Base-by-base conservation (phyloP, 768 basidiomycete species). In the Pleurotus platypus region DNA sequence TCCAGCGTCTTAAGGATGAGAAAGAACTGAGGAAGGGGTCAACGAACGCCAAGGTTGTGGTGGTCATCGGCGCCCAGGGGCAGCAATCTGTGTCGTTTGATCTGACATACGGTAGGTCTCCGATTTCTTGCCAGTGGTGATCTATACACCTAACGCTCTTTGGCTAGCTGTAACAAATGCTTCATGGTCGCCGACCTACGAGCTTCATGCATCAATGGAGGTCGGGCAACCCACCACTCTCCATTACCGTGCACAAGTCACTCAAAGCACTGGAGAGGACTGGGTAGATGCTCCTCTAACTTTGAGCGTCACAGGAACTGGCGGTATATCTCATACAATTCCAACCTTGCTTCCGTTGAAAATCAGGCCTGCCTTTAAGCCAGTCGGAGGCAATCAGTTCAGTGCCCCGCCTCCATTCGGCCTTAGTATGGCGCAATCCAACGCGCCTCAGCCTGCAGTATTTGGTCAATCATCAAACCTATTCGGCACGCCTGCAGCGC, bases 231-330 rank as follows among this genome's bases (percentile, higher is more conserved):
- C 78, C 2, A 75, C 75, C 0, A 60, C 74, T 2, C 71, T 87
- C 8, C 78, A 83, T 58, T 86, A 85, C 62, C 79, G 80, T 22
- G 83, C 83, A 0, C 70, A 74, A 26, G 72, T 86, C 49, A 69
- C 64, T 0, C 84, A 87, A 61, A 66, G 66, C 60, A 84, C 85
- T 0, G 85, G 85, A 11, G 85, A 87, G 61, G 80, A 84, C 58
- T 87, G 85, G 85, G 73, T 62, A 20, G 69, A 77, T 57, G 72
- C 79, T 1, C 58, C 72, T 1, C 70, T 86, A 30, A 81, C 75
- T 5, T 70, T 87, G 26, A 84, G 79, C 67, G 84, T 84, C 1
- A 76, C 76, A 18, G 67, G 70, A 2, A 73, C 70, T 2, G 74
- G 75, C 37, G 69, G 66, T 2, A 53, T 68, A 2, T 65, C 58